These are phyloP conservation scores for Salinomyces thailandicus DNA, from an alignment of 2,329 filamentous ascomycete species.

Conservation along the genomic window DNA sequence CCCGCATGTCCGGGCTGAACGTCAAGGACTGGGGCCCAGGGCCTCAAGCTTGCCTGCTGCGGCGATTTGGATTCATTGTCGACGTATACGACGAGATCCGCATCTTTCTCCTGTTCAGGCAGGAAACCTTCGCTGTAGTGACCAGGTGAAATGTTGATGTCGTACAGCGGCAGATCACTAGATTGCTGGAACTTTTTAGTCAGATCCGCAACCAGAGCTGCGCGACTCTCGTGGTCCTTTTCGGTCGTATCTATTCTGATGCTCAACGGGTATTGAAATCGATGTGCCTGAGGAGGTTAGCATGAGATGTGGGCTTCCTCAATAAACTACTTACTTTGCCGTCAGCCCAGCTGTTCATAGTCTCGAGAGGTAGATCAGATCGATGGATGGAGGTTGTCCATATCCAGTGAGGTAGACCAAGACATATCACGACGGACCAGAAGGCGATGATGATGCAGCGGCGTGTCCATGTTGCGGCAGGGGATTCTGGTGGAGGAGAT, in stretches of 20 bases:
- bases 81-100: neutral
- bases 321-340: slow-evolving; percentile 65
- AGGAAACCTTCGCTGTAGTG: neutral
- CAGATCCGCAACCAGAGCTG: no score
- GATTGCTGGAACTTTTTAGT: neutral
- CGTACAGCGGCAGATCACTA: slow-evolving; percentile 76
- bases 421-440: slow-evolving; percentile 71
- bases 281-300: slow-evolving; percentile 46
- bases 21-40: slow-evolving; percentile 61
- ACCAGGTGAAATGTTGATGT: slow-evolving; percentile 50
- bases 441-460: slow-evolving; percentile 73
- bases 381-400: slow-evolving; percentile 87
- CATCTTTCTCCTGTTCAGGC: neutral
- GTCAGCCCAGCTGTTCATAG: slow-evolving; percentile 87
- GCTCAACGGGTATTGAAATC: slow-evolving; percentile 75
- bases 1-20: slow-evolving; percentile 53
- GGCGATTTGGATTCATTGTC: neutral
- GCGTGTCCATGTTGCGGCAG: slow-evolving; percentile 57
- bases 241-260: slow-evolving; percentile 58
- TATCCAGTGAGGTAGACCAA: slow-evolving; percentile 94
- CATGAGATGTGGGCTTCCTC: no score
- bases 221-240: no score
- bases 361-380: slow-evolving; percentile 67
- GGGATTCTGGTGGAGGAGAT: slow-evolving; percentile 64
- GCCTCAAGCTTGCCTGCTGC: slow-evolving; percentile 50